Percentiles rank a stretch among this genome's conserved stretches.
Conservation (phyloP, 2,329 filamentous ascomycete species). For the Cercospora beticola region DNA sequence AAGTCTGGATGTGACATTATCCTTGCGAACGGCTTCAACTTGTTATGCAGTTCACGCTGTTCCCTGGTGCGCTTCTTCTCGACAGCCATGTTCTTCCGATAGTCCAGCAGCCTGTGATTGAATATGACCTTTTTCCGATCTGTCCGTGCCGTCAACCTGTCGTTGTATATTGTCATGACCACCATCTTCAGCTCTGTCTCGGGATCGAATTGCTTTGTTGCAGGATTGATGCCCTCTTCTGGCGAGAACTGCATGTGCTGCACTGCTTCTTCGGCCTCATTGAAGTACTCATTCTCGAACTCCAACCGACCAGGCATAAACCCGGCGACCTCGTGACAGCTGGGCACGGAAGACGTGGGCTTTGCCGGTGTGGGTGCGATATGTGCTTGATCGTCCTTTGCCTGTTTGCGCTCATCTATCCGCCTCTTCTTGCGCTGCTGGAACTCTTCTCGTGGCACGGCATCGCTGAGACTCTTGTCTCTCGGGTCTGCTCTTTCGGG, state of each 20-base stretch:
- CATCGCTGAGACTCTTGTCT: slow-evolving; percentile 74
- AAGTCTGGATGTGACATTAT: slow-evolving; percentile 97
- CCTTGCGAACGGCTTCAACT: slow-evolving; percentile 90
- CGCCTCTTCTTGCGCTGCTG: slow-evolving; percentile 86
- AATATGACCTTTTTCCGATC: slow-evolving; percentile 97
- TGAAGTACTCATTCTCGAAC: slow-evolving; percentile 96
- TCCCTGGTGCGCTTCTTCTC: slow-evolving; percentile 98
- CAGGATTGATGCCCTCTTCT: slow-evolving; percentile 83
- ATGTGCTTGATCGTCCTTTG: slow-evolving; percentile 77
- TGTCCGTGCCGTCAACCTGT: slow-evolving; percentile 81
- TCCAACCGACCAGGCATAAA: slow-evolving; percentile 98
- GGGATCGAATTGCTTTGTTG: slow-evolving; percentile 82
- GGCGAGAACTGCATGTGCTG: slow-evolving; percentile 98
- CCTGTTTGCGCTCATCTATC: slow-evolving; percentile 88
- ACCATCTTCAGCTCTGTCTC: slow-evolving; percentile 98
- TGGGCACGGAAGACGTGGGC: slow-evolving; percentile 89
- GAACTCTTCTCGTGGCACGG: slow-evolving; percentile 86
- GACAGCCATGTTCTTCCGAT: slow-evolving; percentile 80
- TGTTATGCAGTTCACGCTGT: slow-evolving; percentile 85
- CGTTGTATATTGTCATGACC: slow-evolving; percentile 98
- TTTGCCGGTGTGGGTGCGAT: slow-evolving; percentile 84
- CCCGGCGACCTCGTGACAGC: slow-evolving; percentile 96
- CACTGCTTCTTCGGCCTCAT: slow-evolving; percentile 96
- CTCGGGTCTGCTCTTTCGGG: slow-evolving; percentile 81
- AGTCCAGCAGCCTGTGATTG: slow-evolving; percentile 89